Conservation (phyloP, 768 basidiomycete species). For the Serpula lacrymans region DNA sequence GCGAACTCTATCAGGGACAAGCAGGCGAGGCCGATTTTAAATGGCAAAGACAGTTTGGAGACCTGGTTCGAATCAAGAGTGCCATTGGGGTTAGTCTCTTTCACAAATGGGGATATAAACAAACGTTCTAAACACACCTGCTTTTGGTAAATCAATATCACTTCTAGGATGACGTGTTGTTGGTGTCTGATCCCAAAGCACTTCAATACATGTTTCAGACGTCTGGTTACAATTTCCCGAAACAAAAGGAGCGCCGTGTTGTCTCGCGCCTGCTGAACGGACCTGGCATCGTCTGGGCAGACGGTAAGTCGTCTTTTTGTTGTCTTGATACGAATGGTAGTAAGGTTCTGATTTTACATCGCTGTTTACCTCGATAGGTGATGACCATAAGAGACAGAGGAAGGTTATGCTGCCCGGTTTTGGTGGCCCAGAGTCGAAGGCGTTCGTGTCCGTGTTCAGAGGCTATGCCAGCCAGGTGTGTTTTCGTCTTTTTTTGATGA, state of each 20-base stretch:
- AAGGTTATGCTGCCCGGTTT: slow-evolving; percentile 54
- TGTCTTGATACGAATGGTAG: not conserved
- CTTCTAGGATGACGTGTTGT: slow-evolving; percentile 6
- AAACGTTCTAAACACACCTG: too few relatives aligned
- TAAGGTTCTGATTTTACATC: not conserved
- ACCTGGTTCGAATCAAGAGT: slow-evolving; percentile 24
- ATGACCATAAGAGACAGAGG: slow-evolving; percentile 45
- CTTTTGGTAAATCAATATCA: too few relatives aligned
- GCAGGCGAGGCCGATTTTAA: slow-evolving; percentile 22
- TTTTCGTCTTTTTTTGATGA: too few relatives aligned
- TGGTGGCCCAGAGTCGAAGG: slow-evolving; percentile 45
- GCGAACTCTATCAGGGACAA: slow-evolving; percentile 24
- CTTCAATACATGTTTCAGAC: slow-evolving; percentile 3
- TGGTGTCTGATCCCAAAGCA: slow-evolving; percentile 4
- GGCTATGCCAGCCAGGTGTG: slow-evolving; percentile 14
- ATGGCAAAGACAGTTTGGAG: slow-evolving; percentile 28
- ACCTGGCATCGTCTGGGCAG: slow-evolving; percentile 32
- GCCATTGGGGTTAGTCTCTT: slow-evolving; percentile 23
- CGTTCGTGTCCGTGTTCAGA: slow-evolving; percentile 47
- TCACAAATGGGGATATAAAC: too few relatives aligned
- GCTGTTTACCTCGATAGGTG: too few relatives aligned
- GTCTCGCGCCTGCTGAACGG: slow-evolving; percentile 14
- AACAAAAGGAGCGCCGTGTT: slow-evolving; percentile 5
- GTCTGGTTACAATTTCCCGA: slow-evolving; percentile 3
- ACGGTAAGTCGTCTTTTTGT: slow-evolving; percentile 25